Evolutionary conservation across 371 early-diverging fungal species (phyloP).

Genomic region (Coemansia sp.): DNA sequence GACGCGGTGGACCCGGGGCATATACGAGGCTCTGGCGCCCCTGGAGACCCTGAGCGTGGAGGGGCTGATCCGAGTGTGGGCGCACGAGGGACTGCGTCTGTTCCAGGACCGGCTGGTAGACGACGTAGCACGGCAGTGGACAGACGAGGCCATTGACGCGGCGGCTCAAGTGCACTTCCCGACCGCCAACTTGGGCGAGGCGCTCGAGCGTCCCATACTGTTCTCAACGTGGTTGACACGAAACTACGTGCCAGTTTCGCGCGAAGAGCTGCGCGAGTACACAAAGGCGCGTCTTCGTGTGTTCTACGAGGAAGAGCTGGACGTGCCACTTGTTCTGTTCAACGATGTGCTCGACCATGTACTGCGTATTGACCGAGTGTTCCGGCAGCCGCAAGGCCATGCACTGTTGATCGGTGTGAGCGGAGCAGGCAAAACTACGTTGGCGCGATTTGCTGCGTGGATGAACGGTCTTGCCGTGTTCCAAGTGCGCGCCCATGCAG

Average conservation of each 20-base stretch:
- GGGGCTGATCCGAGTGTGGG: conserved; percentile 93
- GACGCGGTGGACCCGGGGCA: conserved; percentile 97
- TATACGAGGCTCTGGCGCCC: conserved; percentile 89
- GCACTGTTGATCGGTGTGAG: conserved; percentile 95
- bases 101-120: conserved; percentile 97
- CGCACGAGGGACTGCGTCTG: conserved; percentile 94
- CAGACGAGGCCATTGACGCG: conserved; percentile 81
- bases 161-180: conserved; percentile 90
- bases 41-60: conserved; percentile 80
- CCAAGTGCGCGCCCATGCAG: conserved; percentile 95
- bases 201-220: conserved; percentile 87
- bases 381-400: conserved; percentile 97
- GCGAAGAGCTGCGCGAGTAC: conserved; percentile 88
- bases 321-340: conserved; percentile 93
- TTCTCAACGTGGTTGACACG: conserved; percentile 98
- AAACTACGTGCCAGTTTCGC: conserved; percentile 84
- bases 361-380: conserved; percentile 96
- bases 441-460: conserved; percentile 98
- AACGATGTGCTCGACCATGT: conserved; percentile 97
- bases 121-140: conserved; percentile 90
- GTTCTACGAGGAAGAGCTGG: conserved; percentile 98
- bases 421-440: conserved; percentile 95
- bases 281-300: conserved; percentile 93
- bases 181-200: conserved; percentile 64
- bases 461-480: conserved; percentile 96